Evolutionary conservation across 192 early-diverging fungal species (phyloP).

Genomic region (Coemansia sp.): DNA sequence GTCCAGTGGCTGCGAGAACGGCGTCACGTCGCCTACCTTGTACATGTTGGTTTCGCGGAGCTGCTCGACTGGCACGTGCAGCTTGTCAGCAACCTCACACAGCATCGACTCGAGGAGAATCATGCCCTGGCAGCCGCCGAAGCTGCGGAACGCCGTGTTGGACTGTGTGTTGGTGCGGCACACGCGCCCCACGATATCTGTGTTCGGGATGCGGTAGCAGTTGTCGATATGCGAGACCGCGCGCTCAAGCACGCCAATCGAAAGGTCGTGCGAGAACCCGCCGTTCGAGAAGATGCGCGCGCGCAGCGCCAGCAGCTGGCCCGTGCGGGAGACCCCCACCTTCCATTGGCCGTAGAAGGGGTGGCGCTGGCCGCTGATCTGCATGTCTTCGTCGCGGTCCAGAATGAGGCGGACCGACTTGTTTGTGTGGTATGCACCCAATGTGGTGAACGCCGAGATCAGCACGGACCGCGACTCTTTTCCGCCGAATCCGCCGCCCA

Average conservation of each 20-base stretch:
- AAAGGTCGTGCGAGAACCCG: slow-evolving; percentile 69
- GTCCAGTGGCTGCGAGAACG: slow-evolving; percentile 64
- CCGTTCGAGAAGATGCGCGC: slow-evolving; percentile 60
- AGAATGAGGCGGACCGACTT: slow-evolving; percentile 75
- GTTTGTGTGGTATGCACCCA: slow-evolving; percentile 67
- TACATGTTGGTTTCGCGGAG: slow-evolving; percentile 75
- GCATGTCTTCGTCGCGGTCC: slow-evolving; percentile 85
- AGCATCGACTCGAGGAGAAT: slow-evolving; percentile 77
- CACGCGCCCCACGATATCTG: slow-evolving; percentile 64
- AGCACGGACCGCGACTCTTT: slow-evolving; percentile 69
- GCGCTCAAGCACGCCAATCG: slow-evolving; percentile 69
- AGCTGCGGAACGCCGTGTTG: slow-evolving; percentile 87
- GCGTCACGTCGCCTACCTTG: slow-evolving; percentile 66
- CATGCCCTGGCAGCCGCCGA: slow-evolving; percentile 86
- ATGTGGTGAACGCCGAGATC: slow-evolving; percentile 63
- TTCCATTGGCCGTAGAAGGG: slow-evolving; percentile 79
- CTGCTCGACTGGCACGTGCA: slow-evolving; percentile 62
- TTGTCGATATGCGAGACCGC: slow-evolving; percentile 77
- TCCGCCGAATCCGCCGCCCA: slow-evolving; percentile 90
- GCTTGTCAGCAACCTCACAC: slow-evolving; percentile 71
- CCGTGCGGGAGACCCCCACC: slow-evolving; percentile 68
- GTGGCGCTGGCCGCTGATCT: slow-evolving; percentile 70
- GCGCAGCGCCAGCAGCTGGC: slow-evolving; percentile 67
- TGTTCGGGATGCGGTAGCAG: slow-evolving; percentile 74
- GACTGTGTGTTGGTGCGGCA: slow-evolving; percentile 83